Evolutionary conservation across 2,329 filamentous ascomycete species (phyloP), one percentile per base, ranked within the genome.

Genomic region (Pyrenochaeta sp.): DNA sequence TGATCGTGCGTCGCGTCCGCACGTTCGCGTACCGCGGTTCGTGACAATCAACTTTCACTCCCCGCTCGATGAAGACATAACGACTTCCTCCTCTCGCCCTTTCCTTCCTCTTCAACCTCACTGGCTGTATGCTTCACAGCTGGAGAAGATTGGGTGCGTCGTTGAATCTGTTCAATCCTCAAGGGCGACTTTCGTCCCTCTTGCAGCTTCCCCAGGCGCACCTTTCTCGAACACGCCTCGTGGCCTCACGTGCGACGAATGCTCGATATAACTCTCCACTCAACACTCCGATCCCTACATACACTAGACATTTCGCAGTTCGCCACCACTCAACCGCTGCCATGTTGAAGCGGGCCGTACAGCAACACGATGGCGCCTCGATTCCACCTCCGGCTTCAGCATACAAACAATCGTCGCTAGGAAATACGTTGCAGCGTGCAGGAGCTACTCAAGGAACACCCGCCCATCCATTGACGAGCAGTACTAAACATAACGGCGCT

Each of bases 301-400:
- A 35, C 48, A 55, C 49, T 51, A 38, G 51, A 29, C 51, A 55
- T 42, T 53, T 60, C 37, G 28, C 42, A 11, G 32, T 48, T 18
- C 61, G 48, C 27, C 54, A 52, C 18, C 52, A 58, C 32, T 50
- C 53, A 6, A 48, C 53, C 3, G 22, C 47, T 18, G 48, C 50
- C 24, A 71, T 77, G 75, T 65, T 77, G 41, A 67, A 69, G 36
- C 59, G 68, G 32, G 75, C 74, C 15, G 58, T 75, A 15, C 63
- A 73, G 41, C 65, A 61, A 21, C 69, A 75, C 50, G 60, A 73
- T 44, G 60, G 66, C 47, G 53, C 48, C 31, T 45, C 50, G 23
- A 53, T 55, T 7, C 60, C 65, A 20, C 52, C 58, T 9, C 52
- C 53, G 43, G 67, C 53, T 26, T 39, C 46, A 15, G 27, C 52